Percentiles rank a stretch among this genome's conserved stretches.
These are phyloP conservation scores for Malania oleifera DNA, from an alignment of 164 flowering plant species.

Conservation along the genomic window DNA sequence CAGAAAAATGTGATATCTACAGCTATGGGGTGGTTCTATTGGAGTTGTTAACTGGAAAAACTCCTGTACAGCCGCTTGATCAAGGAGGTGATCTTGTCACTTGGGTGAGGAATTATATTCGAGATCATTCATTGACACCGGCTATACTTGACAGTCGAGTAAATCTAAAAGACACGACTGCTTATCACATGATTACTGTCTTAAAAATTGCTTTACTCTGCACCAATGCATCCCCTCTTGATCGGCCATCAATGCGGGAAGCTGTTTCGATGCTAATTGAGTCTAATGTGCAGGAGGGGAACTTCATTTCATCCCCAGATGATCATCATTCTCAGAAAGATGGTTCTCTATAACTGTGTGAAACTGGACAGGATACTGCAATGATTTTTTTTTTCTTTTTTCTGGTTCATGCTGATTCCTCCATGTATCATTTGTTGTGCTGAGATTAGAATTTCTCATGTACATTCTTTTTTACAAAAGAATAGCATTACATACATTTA, in stretches of 20 bases:
- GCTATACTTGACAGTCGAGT: constrained; percentile 67
- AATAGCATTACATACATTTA: not conserved
- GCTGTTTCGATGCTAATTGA: constrained; percentile 80
- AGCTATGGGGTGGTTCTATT: constrained; percentile 94
- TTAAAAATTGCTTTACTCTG: constrained; percentile 78
- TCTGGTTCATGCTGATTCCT: constrained; percentile 15
- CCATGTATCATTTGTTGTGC: constrained; percentile 13
- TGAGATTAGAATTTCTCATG: constrained; percentile 7
- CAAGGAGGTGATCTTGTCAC: constrained; percentile 91
- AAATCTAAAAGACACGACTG: constrained; percentile 37
- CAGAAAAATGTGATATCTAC: constrained; percentile 90
- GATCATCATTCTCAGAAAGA: constrained; percentile 32
- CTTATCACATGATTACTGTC: constrained; percentile 73
- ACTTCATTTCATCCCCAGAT: constrained; percentile 23
- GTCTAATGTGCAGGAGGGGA: constrained; percentile 43
- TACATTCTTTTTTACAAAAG: constrained; percentile 5
- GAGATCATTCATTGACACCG: constrained; percentile 46
- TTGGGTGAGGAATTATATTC: constrained; percentile 55
- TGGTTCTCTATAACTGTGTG: constrained; percentile 17
- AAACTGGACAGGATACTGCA: constrained; percentile 1
- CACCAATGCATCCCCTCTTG: constrained; percentile 65
- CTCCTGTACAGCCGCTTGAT: constrained; percentile 88
- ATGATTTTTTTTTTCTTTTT: constrained; percentile 9
- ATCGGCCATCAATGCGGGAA: constrained; percentile 93
- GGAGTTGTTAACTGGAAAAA: constrained; percentile 84